Base-by-base conservation (phyloP, 345 rosid genomes). In the Luvunga scandens region DNA sequence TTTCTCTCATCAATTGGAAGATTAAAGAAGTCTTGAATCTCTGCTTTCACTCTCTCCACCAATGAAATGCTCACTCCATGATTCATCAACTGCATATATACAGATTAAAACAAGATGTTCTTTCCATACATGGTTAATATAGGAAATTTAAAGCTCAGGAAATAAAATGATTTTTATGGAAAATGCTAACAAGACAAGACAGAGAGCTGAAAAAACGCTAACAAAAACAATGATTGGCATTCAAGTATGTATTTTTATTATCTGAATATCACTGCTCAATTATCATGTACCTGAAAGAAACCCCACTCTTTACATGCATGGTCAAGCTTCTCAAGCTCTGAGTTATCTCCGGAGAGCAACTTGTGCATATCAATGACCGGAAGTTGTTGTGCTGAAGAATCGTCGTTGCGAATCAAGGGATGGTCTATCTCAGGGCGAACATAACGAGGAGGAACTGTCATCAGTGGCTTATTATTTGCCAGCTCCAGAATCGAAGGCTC, bases 1-100 rank as follows among this genome's bases (percentile, higher is more conserved):
- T 71, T 73, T 79, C 82, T 85, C 61, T 82, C 81, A 65, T 85
- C 87, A 81, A 73, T 65, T 28, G 87, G 75, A 13, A 79, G 63
- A 25, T 79, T 65, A 71, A 84, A 81, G 22, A 84, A 81, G 12
- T 81, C 67, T 38, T 79, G 69, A 14, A 82, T 66, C 59, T 81
- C 79, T 22, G 0, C 16, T 77, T 81, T 84, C 45, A 84, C 59
- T 67, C 74, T 81, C 72, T 79, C 85, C 77, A 84, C 4, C 14
- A 79, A 21, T 31, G 78, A 42, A 63, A n/a, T 8, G 57, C 55
- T 71, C 71, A 82, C 78, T 77, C 60, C 77, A 73, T 84, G 83
- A 65, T 84, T 84, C 21, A 82, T 64, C 62, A 84, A 39, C 87
- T 84, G 79, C 79, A 56, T 8, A 18, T 31, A 45, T 45, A 4